Evolutionary conservation across 2,329 filamentous ascomycete species (phyloP), one percentile per base, ranked within the genome.

Genomic region (Fonsecaea pedrosoi): DNA sequence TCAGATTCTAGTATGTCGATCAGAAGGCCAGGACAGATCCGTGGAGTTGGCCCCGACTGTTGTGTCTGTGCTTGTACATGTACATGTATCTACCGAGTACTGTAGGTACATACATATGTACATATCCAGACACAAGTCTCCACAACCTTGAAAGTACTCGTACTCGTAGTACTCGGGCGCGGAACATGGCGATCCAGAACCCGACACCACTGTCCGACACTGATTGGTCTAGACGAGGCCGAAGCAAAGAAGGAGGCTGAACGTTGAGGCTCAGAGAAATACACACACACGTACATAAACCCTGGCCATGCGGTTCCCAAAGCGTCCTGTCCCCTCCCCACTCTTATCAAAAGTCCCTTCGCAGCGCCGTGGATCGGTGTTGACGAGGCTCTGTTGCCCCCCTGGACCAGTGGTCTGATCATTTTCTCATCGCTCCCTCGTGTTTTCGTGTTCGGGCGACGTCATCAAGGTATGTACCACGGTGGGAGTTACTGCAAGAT

Each of bases 261-360:
- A 67, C 50, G 54, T 67, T 69, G 61, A 65, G 61, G 57, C 64
- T 67, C 58, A 63, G 59, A 61, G 59, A 54, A 61, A 25, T 25
- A 25, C 25, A 38, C 37, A 7, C 37, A 38, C 37, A 38, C 35
- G 12, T 9, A 38, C 35, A 21, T 18, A 10, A 8, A 10, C 18
- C 21, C 45, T 50, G 4, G 9, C 45, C 18, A 50, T 50, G 45
- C 45, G 45, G 45, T 50, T 50, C 45, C 45, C 45, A 50, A 50
- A 48, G 40, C 15, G 10, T 15, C 12, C 42, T 18, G n/a, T 45
- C 40, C n/a, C 40, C 40, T 9, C 40, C 42, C 42, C 42, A 48
- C 42, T 48, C 42, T 48, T 48, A 48, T 48, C n/a, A 48, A 48
- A 13, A 21, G 3, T 21, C 42, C 42, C n/a, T 3, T 1, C 15